Evolutionary conservation across 1,139 yeast genomes (phyloP).

Genomic region (Candida freyschussii): DNA sequence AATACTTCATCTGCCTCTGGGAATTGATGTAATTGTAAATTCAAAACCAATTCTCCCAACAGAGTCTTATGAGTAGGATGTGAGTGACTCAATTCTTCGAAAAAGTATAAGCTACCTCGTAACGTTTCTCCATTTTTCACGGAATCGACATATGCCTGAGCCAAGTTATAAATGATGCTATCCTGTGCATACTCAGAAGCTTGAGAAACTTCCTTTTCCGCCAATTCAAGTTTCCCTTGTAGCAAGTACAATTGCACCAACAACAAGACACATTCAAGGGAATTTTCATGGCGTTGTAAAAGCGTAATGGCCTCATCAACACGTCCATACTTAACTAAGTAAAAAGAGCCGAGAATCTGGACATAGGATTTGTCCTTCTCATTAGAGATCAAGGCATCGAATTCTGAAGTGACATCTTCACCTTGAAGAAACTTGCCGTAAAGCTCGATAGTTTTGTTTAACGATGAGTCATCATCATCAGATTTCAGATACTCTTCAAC

Average conservation of each 20-base stretch:
- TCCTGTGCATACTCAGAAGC: slow-evolving; percentile 52
- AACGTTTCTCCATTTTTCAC: slow-evolving; percentile 52
- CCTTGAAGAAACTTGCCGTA: slow-evolving; percentile 15
- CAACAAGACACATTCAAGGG: slow-evolving; percentile 20
- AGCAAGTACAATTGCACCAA: slow-evolving; percentile 18
- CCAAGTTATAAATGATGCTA: slow-evolving; percentile 58
- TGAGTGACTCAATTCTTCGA: slow-evolving; percentile 60
- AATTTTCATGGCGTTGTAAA: slow-evolving; percentile 16
- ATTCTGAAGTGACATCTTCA: slow-evolving; percentile 10
- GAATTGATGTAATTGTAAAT: slow-evolving; percentile 40
- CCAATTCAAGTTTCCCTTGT: slow-evolving; percentile 17
- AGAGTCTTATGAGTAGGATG: slow-evolving; percentile 44
- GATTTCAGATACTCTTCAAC: slow-evolving; percentile 3
- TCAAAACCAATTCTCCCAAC: slow-evolving; percentile 43
- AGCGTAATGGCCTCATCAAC: slow-evolving; percentile 20
- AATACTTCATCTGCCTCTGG: slow-evolving; percentile 44
- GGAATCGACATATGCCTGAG: slow-evolving; percentile 62
- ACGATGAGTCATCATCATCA: slow-evolving; percentile 2
- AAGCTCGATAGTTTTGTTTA: slow-evolving; percentile 8
- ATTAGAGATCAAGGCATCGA: slow-evolving; percentile 13
- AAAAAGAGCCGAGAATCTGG: slow-evolving; percentile 21
- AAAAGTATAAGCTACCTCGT: slow-evolving; percentile 63
- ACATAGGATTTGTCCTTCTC: slow-evolving; percentile 11
- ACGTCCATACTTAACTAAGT: slow-evolving; percentile 11
- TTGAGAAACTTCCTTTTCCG: slow-evolving; percentile 15